These are phyloP conservation scores for Hyaloscypha variabilis DNA, from an alignment of 495 filamentous ascomycete species.

Conservation along the genomic window DNA sequence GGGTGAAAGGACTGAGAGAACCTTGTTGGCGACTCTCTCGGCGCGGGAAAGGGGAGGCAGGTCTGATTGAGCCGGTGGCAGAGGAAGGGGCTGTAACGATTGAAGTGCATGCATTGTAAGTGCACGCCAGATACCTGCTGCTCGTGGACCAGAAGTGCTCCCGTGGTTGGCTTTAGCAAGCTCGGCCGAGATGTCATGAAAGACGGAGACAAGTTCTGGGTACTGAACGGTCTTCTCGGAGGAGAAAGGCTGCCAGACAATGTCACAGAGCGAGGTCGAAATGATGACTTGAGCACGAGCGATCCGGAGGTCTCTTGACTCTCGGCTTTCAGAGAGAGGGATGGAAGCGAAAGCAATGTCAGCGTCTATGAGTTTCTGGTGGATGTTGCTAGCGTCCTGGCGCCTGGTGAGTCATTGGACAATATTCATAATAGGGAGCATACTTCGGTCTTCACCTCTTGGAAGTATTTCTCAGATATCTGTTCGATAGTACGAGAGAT, in stretches of 20 bases:
- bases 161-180: conserved; percentile 15
- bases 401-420: conserved; percentile 5
- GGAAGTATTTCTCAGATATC: conserved; percentile 19
- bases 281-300: conserved; percentile 24
- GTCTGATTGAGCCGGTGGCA: neutral
- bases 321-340: conserved; percentile 20
- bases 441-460: conserved; percentile 23
- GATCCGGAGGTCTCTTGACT: conserved; percentile 22
- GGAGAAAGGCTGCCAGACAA: conserved; percentile 29
- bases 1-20: conserved; percentile 16
- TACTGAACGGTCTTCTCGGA: conserved; percentile 16
- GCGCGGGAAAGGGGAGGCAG: conserved; percentile 8
- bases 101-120: conserved; percentile 24
- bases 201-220: conserved; percentile 7
- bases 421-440: conserved; percentile 5
- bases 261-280: conserved; percentile 11
- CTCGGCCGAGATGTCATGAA: conserved; percentile 13
- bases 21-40: conserved; percentile 14
- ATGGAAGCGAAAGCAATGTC: conserved; percentile 19
- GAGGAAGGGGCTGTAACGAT: conserved; percentile 4
- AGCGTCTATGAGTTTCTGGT: conserved; percentile 16
- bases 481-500: conserved; percentile 17
- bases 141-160: conserved; percentile 8
- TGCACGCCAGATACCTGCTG: conserved; percentile 17
- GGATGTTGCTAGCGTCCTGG: conserved; percentile 17